Percentiles rank a stretch among this genome's conserved stretches.
Conservation (phyloP, 805 yeast genomes). For the Candida golubevii region DNA sequence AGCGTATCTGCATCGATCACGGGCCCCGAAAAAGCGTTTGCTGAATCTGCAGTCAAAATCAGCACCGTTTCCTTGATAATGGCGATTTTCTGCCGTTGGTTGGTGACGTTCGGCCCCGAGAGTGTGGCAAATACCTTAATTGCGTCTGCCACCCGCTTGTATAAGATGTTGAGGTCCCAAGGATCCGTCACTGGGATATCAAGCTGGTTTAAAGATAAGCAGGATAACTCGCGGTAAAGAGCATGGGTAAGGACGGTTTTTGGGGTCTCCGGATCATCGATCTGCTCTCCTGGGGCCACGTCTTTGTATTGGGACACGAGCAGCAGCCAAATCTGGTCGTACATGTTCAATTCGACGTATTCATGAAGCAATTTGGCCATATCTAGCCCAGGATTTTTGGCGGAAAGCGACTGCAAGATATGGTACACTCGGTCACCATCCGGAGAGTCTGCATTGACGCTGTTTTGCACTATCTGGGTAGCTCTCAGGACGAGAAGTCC, state of each 20-base stretch:
- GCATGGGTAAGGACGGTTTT: constrained; percentile 24
- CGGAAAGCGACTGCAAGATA: constrained; percentile 27
- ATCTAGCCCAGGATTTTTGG: constrained; percentile 39
- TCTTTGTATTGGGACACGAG: constrained; percentile 30
- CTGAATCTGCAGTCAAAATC: constrained; percentile 36
- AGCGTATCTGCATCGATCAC: constrained; percentile 77
- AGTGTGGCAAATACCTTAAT: constrained; percentile 46
- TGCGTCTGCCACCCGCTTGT: constrained; percentile 46
- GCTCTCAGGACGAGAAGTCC: constrained; percentile 32
- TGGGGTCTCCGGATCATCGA: constrained; percentile 23
- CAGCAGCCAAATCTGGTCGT: constrained; percentile 61
- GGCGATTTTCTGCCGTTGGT: constrained; percentile 44
- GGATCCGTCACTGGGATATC: constrained; percentile 42
- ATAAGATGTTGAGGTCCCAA: constrained; percentile 34
- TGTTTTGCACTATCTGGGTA: constrained; percentile 33
- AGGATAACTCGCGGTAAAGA: constrained; percentile 32
- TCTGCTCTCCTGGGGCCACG: constrained; percentile 20
- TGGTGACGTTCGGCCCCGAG: constrained; percentile 35
- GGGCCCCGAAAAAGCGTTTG: constrained; percentile 14
- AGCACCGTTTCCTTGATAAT: constrained; percentile 51
- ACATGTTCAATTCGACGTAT: constrained; percentile 67
- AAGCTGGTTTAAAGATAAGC: constrained; percentile 48
- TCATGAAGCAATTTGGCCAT: constrained; percentile 55
- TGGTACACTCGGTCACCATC: constrained; percentile 34
- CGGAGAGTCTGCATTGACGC: constrained; percentile 30